Evolutionary conservation across 768 basidiomycete species (phyloP).

Genomic region (Postia placenta): DNA sequence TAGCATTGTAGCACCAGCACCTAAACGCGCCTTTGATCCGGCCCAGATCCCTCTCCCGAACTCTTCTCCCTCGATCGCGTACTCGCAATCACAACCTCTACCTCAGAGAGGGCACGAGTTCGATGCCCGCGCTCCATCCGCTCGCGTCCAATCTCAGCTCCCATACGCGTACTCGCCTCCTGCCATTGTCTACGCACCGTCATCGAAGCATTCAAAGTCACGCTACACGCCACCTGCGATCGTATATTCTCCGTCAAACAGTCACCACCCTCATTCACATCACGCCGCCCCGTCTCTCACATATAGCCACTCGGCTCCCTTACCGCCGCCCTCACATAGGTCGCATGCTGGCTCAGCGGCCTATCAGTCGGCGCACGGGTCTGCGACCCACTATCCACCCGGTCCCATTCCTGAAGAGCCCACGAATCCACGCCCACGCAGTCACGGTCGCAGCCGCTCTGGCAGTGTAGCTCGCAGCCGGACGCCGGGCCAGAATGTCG

Average conservation of each 20-base stretch:
- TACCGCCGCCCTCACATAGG: slow-evolving; percentile 29
- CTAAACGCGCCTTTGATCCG: slow-evolving; percentile 21
- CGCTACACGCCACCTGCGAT: slow-evolving; percentile 58
- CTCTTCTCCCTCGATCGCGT: slow-evolving; percentile 20
- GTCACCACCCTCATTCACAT: slow-evolving; percentile 15
- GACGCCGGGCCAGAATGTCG: slow-evolving; percentile 3
- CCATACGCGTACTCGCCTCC: slow-evolving; percentile 38
- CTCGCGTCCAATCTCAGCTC: slow-evolving; percentile 29
- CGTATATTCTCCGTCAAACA: slow-evolving; percentile 36
- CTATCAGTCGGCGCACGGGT: slow-evolving; percentile 32
- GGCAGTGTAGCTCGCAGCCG: slow-evolving; percentile 9
- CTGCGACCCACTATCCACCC: slow-evolving; percentile 4
- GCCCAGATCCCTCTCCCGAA: slow-evolving; percentile 14
- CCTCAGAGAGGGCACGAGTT: slow-evolving; percentile 24
- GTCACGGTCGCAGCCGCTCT: slow-evolving; percentile 11
- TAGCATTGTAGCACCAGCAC: slow-evolving; percentile 27
- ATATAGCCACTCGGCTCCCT: slow-evolving; percentile 63
- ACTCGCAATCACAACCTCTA: slow-evolving; percentile 36
- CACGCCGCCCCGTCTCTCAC: slow-evolving; percentile 50
- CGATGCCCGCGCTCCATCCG: slow-evolving; percentile 22
- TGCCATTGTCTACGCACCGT: slow-evolving; percentile 56
- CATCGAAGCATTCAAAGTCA: slow-evolving; percentile 35
- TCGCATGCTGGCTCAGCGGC: slow-evolving; percentile 37
- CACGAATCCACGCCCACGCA: slow-evolving; percentile 2
- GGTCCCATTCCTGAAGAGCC: slow-evolving; percentile 7